phyloP scores from a whole-genome alignment of 352 stramenopile genomes.

The Thalassiosira hispida region DNA sequence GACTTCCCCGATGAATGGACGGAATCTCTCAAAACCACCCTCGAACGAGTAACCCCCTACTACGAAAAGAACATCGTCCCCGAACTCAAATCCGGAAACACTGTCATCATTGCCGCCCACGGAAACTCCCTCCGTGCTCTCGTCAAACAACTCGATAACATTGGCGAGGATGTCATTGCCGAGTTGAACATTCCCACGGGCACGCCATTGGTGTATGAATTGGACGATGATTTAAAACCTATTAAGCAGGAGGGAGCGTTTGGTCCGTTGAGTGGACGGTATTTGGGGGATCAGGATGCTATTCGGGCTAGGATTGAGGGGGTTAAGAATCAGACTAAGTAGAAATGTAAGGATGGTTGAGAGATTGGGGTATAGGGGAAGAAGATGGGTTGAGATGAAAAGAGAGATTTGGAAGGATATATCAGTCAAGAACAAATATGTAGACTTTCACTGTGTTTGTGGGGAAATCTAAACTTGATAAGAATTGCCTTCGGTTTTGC shows the following conservation, averaged over 20 bases:
- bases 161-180: constrained; percentile 95
- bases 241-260: constrained; percentile 93
- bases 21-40: constrained; percentile 93
- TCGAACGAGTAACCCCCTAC: constrained; percentile 94
- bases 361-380: too few species aligned
- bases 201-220: constrained; percentile 84
- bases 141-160: constrained; percentile 98
- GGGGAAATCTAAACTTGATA: too few species aligned
- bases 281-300: constrained; percentile 95
- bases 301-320: constrained; percentile 96
- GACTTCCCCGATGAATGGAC: constrained; percentile 86
- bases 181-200: constrained; percentile 97
- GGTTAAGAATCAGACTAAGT: constrained; percentile 96
- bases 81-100: constrained; percentile 93
- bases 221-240: constrained; percentile 97
- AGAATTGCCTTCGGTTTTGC: too few species aligned
- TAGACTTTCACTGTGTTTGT: too few species aligned
- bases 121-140: constrained; percentile 97
- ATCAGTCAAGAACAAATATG: too few species aligned
- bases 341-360: background rate
- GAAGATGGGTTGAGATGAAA: too few species aligned
- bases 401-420: too few species aligned
- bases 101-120: constrained; percentile 96
- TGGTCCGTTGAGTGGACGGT: constrained; percentile 88
- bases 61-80: constrained; percentile 95